These are phyloP conservation scores for Zygosaccharomyces pseudobailii DNA, from an alignment of 1,139 yeast genomes.

Conservation along the genomic window DNA sequence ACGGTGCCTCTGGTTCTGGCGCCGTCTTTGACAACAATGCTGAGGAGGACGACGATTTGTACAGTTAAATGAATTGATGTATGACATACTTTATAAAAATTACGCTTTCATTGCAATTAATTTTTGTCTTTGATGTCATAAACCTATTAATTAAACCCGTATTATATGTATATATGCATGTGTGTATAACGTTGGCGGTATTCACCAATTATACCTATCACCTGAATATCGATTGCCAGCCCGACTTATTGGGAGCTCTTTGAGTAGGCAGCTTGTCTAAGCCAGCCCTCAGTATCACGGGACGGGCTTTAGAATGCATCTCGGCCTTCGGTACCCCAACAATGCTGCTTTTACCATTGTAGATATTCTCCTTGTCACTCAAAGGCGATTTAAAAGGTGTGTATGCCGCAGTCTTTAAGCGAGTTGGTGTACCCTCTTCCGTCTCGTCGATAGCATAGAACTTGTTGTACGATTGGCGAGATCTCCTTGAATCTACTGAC, in stretches of 20 bases:
- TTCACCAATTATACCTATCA: neutral
- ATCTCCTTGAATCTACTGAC: slow-evolving; percentile 20
- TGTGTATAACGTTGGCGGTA: neutral
- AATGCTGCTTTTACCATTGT: neutral
- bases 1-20: slow-evolving; percentile 29
- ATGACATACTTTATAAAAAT: slow-evolving; percentile 1
- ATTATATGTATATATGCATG: neutral
- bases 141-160: neutral
- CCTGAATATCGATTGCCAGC: slow-evolving; percentile 16
- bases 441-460: slow-evolving; percentile 8
- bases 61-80: slow-evolving; percentile 46
- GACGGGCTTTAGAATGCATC: slow-evolving; percentile 14
- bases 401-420: slow-evolving; percentile 3
- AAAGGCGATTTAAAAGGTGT: slow-evolving; percentile 9
- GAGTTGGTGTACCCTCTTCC: slow-evolving; percentile 7
- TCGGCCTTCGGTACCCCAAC: slow-evolving; percentile 7
- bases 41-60: slow-evolving; percentile 92
- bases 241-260: slow-evolving; percentile 11
- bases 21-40: slow-evolving; percentile 53
- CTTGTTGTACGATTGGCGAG: slow-evolving; percentile 11
- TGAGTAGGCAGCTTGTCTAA: slow-evolving; percentile 11
- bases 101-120: neutral
- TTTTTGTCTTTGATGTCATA: neutral
- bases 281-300: slow-evolving; percentile 18
- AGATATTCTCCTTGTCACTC: slow-evolving; percentile 11